Conservation (phyloP, 2,329 filamentous ascomycete genomes). For the Aspergillus novoparasiticus region DNA sequence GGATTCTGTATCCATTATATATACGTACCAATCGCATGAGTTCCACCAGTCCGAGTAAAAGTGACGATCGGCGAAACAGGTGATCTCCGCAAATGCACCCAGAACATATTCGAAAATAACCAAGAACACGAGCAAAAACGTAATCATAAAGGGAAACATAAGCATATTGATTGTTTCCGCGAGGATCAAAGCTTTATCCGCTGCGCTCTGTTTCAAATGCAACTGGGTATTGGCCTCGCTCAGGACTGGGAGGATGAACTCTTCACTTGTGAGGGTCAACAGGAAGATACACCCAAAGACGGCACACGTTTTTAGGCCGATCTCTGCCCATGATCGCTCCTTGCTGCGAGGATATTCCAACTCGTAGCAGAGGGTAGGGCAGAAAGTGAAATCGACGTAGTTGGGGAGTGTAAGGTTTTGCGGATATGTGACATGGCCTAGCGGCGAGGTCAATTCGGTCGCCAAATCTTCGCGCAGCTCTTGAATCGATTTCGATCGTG, state of each 20-base stretch:
- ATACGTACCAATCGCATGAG: constrained; percentile 51
- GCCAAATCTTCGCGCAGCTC: constrained; percentile 84
- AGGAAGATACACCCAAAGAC: constrained; percentile 97
- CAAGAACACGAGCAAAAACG: constrained; percentile 91
- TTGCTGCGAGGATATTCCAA: constrained; percentile 86
- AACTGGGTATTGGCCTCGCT: constrained; percentile 67
- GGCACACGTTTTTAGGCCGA: constrained; percentile 82
- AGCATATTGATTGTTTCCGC: constrained; percentile 88
- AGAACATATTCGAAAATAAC: constrained; percentile 98
- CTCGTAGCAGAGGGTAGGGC: constrained; percentile 96
- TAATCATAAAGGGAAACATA: constrained; percentile 96
- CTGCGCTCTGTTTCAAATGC: constrained; percentile 48
- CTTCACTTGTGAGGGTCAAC: constrained; percentile 85
- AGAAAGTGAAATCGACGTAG: constrained; percentile 84
- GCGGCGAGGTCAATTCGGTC: constrained; percentile 84
- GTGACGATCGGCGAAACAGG: constrained; percentile 86
- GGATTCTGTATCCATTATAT: background rate
- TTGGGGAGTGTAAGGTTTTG: constrained; percentile 81
- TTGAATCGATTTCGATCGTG: constrained; percentile 56
- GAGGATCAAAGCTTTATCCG: constrained; percentile 76
- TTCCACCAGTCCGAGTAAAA: constrained; percentile 84
- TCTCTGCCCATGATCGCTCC: constrained; percentile 74
- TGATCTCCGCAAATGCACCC: constrained; percentile 92
- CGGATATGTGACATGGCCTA: constrained; percentile 88
- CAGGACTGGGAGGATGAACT: constrained; percentile 91